Conservation (phyloP, 2,329 filamentous ascomycete species). For the Daldinia sp. region DNA sequence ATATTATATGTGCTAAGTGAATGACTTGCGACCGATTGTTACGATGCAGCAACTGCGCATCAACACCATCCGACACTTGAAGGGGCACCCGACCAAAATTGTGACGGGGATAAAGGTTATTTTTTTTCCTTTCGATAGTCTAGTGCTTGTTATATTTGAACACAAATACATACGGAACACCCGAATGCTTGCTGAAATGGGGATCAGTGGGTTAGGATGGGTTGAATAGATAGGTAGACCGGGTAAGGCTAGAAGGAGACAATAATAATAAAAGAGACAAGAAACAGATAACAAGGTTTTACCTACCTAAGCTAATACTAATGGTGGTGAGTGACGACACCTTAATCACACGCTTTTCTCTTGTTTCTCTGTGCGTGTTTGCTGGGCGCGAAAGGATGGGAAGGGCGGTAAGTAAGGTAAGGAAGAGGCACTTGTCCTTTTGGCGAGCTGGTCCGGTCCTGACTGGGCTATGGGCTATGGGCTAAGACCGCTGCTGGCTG, state of each 20-base stretch:
- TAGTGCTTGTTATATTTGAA: conserved; percentile 5
- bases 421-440: conserved; percentile 32
- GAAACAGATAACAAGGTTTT: conserved; percentile 24
- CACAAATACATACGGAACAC: conserved; percentile 15
- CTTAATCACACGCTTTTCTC: conserved; percentile 8
- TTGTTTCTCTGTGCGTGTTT: conserved; percentile 22
- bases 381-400: conserved; percentile 27
- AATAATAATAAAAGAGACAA: conserved; percentile 12
- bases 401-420: conserved; percentile 22
- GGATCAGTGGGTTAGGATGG: conserved; percentile 7
- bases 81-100: conserved; percentile 30
- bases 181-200: conserved; percentile 9
- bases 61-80: conserved; percentile 28
- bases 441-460: conserved; percentile 33
- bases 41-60: conserved; percentile 35
- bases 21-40: conserved; percentile 23
- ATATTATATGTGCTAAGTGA: conserved; percentile 15
- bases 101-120: conserved; percentile 13
- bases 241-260: neutral
- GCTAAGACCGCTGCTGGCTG: conserved; percentile 10
- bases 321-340: conserved; percentile 33
- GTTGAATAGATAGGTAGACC: neutral
- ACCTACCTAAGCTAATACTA: conserved; percentile 34
- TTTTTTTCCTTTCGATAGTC: neutral
- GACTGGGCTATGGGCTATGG: conserved; percentile 10